Conservation (phyloP, 495 filamentous ascomycete genomes). For the Aspergillus bertholletiae region DNA sequence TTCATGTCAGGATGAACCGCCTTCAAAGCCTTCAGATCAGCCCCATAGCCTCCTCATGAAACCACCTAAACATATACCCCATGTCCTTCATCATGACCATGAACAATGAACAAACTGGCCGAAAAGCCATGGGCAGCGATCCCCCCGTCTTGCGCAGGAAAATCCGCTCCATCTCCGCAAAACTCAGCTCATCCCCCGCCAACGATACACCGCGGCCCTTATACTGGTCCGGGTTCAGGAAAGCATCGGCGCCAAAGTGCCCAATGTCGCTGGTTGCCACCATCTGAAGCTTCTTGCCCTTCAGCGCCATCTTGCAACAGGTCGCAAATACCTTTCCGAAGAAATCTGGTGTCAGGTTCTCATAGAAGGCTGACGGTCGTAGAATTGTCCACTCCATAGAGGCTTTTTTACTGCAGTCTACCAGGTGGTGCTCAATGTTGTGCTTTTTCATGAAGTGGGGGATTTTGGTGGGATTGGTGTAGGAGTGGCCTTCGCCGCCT, state of each 20-base stretch:
- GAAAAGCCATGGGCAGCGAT: conserved; percentile 48
- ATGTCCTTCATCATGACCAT: conserved; percentile 51
- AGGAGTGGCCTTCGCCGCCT: conserved; percentile 52
- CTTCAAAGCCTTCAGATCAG: conserved; percentile 52
- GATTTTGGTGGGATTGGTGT: conserved; percentile 53
- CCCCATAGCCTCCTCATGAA: conserved; percentile 59
- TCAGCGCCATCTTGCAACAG: conserved; percentile 41
- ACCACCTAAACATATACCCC: conserved; percentile 61
- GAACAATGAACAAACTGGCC: conserved; percentile 31
- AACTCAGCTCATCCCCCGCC: conserved; percentile 59
- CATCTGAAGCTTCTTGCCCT: conserved; percentile 54
- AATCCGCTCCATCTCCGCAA: conserved; percentile 39
- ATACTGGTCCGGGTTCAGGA: conserved; percentile 47
- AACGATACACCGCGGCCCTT: conserved; percentile 46
- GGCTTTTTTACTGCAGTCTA: conserved; percentile 28
- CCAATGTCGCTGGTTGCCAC: conserved; percentile 62
- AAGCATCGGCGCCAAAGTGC: conserved; percentile 57
- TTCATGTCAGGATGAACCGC: conserved; percentile 49
- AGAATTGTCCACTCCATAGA: conserved; percentile 60
- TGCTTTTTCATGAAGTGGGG: conserved; percentile 65
- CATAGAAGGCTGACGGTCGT: conserved; percentile 66
- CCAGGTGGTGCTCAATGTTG: conserved; percentile 60
- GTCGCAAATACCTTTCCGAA: conserved; percentile 57
- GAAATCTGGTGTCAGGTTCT: conserved; percentile 58
- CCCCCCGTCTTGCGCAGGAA: conserved; percentile 50